Conservation (phyloP, 73 alveolate species). For the Paraurostyla sp. region DNA sequence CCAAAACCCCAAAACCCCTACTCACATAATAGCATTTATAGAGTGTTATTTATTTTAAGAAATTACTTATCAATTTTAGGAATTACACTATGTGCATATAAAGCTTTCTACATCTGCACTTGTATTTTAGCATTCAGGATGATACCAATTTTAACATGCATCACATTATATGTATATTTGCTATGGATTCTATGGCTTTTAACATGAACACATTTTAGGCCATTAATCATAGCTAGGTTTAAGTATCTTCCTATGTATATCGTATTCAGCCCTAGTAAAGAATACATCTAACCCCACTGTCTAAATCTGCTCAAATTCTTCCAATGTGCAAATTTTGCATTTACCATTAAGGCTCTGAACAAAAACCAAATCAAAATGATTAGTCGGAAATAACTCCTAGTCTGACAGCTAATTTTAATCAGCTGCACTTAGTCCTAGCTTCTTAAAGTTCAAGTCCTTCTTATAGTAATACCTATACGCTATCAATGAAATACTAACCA, state of each 20-base stretch:
- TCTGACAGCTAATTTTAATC: conserved; percentile 14
- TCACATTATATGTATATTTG: conserved; percentile 37
- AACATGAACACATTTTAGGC: conserved; percentile 49
- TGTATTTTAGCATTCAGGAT: conserved; percentile 57
- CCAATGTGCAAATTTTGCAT: background rate
- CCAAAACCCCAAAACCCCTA: background rate
- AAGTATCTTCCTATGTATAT: background rate
- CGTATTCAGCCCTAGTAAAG: conserved; percentile 57
- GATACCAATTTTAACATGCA: conserved; percentile 56
- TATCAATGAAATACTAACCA: background rate
- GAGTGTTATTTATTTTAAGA: background rate
- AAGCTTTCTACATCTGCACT: conserved; percentile 42
- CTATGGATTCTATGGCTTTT: conserved; percentile 44
- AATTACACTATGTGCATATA: background rate
- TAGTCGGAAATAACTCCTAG: conserved; percentile 51
- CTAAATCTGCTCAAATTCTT: conserved; percentile 29
- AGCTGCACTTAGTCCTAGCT: conserved; percentile 23
- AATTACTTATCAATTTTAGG: background rate
- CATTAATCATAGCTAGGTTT: conserved; percentile 40
- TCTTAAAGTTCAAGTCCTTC: conserved; percentile 28
- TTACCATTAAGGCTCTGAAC: conserved; percentile 63
- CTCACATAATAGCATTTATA: background rate
- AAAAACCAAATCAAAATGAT: conserved; percentile 38
- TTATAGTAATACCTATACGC: conserved; percentile 29
- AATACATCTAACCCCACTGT: conserved; percentile 10